phyloP scores from a whole-genome alignment of 345 rosid species.

The Sonneratia caseolaris region DNA sequence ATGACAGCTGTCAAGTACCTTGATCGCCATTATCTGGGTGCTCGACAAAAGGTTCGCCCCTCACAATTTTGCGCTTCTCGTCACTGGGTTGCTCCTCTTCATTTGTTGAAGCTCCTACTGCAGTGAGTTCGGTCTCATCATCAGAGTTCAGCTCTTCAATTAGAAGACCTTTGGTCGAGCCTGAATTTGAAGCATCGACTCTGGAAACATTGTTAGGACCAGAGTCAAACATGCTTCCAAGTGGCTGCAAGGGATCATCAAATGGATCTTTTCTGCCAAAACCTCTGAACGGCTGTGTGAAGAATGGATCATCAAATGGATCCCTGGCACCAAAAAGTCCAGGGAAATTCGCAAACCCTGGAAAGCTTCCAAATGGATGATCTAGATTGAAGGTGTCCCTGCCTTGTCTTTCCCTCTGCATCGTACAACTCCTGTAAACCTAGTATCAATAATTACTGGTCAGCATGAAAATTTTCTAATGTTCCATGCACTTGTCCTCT shows the following conservation, averaged over 20 bases:
- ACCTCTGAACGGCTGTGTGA: constrained; percentile 45
- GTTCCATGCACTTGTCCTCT: too few relatives aligned
- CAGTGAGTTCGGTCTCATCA: constrained; percentile 25
- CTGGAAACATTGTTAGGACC: constrained; percentile 14
- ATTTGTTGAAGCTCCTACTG: constrained; percentile 5
- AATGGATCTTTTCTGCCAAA: constrained; percentile 69
- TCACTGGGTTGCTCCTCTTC: constrained; percentile 9
- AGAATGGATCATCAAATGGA: constrained; percentile 73
- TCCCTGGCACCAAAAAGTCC: constrained; percentile 53
- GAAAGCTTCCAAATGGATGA: constrained; percentile 29
- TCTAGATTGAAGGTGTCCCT: constrained; percentile 24
- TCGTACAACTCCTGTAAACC: constrained; percentile 2
- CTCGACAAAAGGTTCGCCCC: constrained; percentile 46
- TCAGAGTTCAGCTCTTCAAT: constrained; percentile 64
- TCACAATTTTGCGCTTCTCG: constrained; percentile 11
- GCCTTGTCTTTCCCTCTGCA: constrained; percentile 46
- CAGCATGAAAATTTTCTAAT: too few relatives aligned
- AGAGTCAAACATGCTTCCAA: constrained; percentile 29
- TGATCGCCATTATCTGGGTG: constrained; percentile 56
- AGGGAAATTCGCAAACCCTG: constrained; percentile 24
- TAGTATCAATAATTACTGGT: too few relatives aligned
- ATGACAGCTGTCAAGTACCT: constrained; percentile 27
- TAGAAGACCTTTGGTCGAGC: constrained; percentile 26
- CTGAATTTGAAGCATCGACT: constrained; percentile 11
- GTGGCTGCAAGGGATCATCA: constrained; percentile 54